Evolutionary conservation across 768 basidiomycete genomes (phyloP).

Genomic region (Lepiota venenata): DNA sequence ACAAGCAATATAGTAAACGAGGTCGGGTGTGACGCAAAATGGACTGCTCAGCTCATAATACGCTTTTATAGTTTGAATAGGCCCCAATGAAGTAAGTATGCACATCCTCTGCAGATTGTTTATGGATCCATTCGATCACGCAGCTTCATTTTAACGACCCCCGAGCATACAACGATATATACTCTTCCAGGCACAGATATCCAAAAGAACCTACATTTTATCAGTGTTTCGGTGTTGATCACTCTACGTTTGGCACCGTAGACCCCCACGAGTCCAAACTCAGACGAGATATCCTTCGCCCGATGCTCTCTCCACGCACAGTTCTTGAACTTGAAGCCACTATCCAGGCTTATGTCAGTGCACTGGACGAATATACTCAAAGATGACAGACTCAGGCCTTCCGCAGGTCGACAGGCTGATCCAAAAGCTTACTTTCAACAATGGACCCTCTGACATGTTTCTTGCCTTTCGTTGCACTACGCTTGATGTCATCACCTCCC

Average conservation of each 20-base stretch:
- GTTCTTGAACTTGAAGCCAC: conserved; percentile 31
- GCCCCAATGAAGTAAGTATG: conserved; percentile 32
- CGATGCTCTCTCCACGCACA: conserved; percentile 36
- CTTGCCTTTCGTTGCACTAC: conserved; percentile 38
- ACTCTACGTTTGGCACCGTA: conserved; percentile 32
- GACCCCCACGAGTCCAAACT: conserved; percentile 29
- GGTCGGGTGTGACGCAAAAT: no score
- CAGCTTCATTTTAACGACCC: conserved; percentile 37
- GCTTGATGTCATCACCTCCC: conserved; percentile 40
- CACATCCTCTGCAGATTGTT: not conserved
- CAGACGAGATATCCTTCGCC: conserved; percentile 27
- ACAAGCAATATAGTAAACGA: conserved; percentile 28
- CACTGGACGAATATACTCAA: not conserved
- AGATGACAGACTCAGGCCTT: not conserved
- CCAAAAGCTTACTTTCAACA: conserved; percentile 14
- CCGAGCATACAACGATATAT: conserved; percentile 30
- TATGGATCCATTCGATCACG: not conserved
- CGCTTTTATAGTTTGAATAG: conserved; percentile 30
- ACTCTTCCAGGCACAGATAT: conserved; percentile 30
- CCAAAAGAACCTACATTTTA: conserved; percentile 37
- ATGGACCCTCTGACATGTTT: conserved; percentile 30
- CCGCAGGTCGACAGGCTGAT: conserved; percentile 30
- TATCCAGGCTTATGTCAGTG: conserved; percentile 25
- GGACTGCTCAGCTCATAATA: not conserved
- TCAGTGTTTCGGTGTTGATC: conserved; percentile 29